phyloP scores from a whole-genome alignment of 208 protist species.

The Wallacemonas sp. region DNA sequence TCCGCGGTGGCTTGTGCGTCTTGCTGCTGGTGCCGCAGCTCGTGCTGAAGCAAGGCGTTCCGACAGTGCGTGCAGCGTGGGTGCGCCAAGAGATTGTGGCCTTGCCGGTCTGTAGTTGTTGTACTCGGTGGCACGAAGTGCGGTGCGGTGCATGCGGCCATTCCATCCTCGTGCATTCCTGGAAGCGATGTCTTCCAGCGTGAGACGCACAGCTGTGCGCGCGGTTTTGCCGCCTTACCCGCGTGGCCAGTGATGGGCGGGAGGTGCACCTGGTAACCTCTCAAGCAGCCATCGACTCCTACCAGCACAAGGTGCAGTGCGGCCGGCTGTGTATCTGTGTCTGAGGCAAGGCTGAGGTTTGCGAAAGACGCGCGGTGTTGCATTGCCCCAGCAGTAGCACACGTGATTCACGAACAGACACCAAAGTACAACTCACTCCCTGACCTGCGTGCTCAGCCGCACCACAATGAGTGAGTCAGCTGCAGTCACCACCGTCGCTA shows the following conservation, averaged over 20 bases:
- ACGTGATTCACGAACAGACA: too few species aligned
- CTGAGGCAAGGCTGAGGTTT: neutral
- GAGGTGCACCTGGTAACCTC: constrained; percentile 1
- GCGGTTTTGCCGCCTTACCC: too few species aligned
- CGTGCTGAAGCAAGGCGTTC: neutral
- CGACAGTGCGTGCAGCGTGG: constrained; percentile 1
- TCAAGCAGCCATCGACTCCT: neutral
- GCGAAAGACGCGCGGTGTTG: neutral
- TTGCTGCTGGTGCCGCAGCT: neutral
- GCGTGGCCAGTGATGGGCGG: too few species aligned
- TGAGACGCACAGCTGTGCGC: neutral
- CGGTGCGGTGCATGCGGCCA: neutral
- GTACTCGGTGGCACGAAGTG: neutral
- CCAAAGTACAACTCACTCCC: too few species aligned
- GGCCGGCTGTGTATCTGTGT: neutral
- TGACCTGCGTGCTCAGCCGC: too few species aligned
- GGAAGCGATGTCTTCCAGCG: constrained; percentile 1
- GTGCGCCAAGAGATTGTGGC: neutral
- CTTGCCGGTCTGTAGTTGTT: too few species aligned
- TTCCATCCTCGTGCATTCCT: neutral
- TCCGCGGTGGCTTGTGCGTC: too few species aligned
- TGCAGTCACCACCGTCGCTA: too few species aligned
- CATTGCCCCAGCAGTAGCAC: too few species aligned
- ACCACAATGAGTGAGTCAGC: too few species aligned
- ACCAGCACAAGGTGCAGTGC: neutral